Evolutionary conservation across 2,329 filamentous ascomycete species (phyloP), one percentile per base, ranked within the genome.

Genomic region (Fusarium continuum): DNA sequence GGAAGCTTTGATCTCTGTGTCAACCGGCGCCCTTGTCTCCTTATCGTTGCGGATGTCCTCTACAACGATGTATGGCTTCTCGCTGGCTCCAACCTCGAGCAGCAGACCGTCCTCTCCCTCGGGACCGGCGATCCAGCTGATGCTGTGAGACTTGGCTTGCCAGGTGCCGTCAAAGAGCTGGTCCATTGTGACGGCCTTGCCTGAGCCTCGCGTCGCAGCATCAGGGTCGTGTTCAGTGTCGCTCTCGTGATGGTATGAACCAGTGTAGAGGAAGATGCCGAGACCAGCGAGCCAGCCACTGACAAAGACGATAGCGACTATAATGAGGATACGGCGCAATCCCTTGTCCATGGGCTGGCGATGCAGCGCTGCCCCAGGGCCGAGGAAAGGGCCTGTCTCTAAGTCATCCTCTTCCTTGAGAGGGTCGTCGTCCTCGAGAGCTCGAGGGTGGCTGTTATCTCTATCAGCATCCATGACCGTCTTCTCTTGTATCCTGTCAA

Each of bases 101-200:
- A 99, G 76, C 56, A 98, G 76, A 2, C 95, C 95, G 73, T 99
- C 95, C 73, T 92, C 88, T 13, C 89, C 90, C 40, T 88, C 80
- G 1, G 90, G 85, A 1, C 91, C 90, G 25, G 85, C 83, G 44
- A 95, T 90, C 92, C 92, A 96, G 65, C 85, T 85, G 61, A 95
- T 91, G 25, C 82, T 83, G 61, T 92, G 88, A 38, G 78, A 83
- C 31, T 76, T 77, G n/a, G 90, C 75, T 19, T 76, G 79, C 88
- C 91, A 96, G 69, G 83, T 80, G 4, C 91, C 90, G 2, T 72
- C 72, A 69, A 89, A 80, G 9, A 95, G 81, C 73, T 92, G 88
- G 39, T 91, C 87, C 53, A 95, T 77, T 2, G 88, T 91, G 45
- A 96, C 82, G 61, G 87, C 84, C 78, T 91, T 92, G 40, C 90